phyloP scores from a whole-genome alignment of 2,329 filamentous ascomycete genomes.

The Stemphylium beticola region DNA sequence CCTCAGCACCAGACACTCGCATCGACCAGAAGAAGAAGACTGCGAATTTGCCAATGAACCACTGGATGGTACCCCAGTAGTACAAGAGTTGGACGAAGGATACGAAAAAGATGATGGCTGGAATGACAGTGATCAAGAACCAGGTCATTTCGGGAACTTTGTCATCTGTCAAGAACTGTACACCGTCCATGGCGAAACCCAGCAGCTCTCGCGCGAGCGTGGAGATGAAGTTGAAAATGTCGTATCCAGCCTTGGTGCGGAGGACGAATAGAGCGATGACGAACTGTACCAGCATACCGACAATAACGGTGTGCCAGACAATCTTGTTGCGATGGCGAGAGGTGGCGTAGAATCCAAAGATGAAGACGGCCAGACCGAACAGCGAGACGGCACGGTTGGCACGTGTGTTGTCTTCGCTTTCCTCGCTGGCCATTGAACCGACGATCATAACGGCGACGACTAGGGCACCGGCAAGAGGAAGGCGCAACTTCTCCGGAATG shows the following conservation, averaged over 20 bases:
- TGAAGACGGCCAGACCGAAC: constrained; percentile 76
- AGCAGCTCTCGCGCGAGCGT: constrained; percentile 75
- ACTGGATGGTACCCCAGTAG: constrained; percentile 81
- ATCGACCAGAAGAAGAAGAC: constrained; percentile 91
- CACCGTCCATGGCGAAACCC: constrained; percentile 75
- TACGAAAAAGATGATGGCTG: constrained; percentile 95
- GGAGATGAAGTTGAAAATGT: constrained; percentile 91
- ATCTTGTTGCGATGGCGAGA: constrained; percentile 70
- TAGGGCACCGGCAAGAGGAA: constrained; percentile 66
- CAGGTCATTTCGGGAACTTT: constrained; percentile 56
- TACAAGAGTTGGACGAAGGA: constrained; percentile 87
- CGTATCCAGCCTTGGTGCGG: constrained; percentile 77
- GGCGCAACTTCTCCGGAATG: constrained; percentile 71
- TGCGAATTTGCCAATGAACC: constrained; percentile 88
- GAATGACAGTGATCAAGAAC: constrained; percentile 83
- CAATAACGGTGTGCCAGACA: constrained; percentile 67
- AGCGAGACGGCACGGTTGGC: constrained; percentile 81
- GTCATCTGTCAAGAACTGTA: constrained; percentile 70
- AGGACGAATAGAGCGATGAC: constrained; percentile 88
- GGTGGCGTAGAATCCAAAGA: constrained; percentile 70
- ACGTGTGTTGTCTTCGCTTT: constrained; percentile 76
- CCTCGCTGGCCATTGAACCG: constrained; percentile 75
- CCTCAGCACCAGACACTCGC: constrained; percentile 85
- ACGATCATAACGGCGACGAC: constrained; percentile 77
- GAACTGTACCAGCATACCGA: constrained; percentile 88